Conservation (phyloP, 1,284 basidiomycete species). For the Boletellus deceptivus region DNA sequence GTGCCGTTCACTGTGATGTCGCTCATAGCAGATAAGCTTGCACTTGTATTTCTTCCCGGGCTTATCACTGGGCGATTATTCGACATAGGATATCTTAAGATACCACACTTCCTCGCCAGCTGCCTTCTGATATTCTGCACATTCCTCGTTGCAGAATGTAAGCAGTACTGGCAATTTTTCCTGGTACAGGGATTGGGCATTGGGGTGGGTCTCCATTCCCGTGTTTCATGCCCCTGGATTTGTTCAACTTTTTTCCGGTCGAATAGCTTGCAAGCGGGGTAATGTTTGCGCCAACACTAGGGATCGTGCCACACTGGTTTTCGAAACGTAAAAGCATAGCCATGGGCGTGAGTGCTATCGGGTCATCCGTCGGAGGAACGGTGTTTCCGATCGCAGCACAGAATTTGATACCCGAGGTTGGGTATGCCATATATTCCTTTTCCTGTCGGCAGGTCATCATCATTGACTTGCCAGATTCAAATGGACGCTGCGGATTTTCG, state of each 20-base stretch:
- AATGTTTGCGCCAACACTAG: slow-evolving; percentile 45
- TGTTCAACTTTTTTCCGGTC: background rate
- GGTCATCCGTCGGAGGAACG: slow-evolving; percentile 45
- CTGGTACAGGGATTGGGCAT: slow-evolving; percentile 47
- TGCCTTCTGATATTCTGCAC: slow-evolving; percentile 42
- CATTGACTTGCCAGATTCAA: slow-evolving; percentile 21
- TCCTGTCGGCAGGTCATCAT: background rate
- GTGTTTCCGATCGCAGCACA: slow-evolving; percentile 43
- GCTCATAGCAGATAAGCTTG: slow-evolving; percentile 17
- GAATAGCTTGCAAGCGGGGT: slow-evolving; percentile 27
- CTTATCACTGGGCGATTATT: slow-evolving; percentile 28
- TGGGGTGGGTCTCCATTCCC: slow-evolving; percentile 33
- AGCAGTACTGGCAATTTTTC: slow-evolving; percentile 52
- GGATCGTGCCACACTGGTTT: slow-evolving; percentile 50
- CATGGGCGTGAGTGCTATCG: slow-evolving; percentile 41
- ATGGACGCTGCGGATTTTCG: slow-evolving; percentile 51
- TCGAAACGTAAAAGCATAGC: slow-evolving; percentile 38
- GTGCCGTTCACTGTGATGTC: background rate
- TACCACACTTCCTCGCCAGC: slow-evolving; percentile 37
- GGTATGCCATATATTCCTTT: slow-evolving; percentile 28
- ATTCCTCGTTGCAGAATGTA: slow-evolving; percentile 52
- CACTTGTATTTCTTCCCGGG: slow-evolving; percentile 44
- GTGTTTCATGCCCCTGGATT: background rate
- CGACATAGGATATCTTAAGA: slow-evolving; percentile 31
- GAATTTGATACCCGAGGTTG: slow-evolving; percentile 37